These are phyloP conservation scores for Pichia scutulata DNA, from an alignment of 805 yeast genomes.

Conservation along the genomic window DNA sequence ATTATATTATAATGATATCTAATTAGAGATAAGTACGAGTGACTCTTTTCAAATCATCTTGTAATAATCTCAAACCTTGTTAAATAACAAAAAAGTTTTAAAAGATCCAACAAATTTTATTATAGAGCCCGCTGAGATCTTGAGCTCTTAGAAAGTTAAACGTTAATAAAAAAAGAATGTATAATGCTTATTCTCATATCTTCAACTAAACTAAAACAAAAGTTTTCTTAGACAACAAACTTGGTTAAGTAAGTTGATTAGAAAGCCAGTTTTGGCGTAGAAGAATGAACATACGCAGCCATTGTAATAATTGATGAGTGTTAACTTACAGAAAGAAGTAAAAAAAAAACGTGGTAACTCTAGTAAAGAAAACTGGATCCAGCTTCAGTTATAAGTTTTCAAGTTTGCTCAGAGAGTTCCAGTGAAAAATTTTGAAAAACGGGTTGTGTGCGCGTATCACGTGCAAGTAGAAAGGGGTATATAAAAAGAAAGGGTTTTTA, in stretches of 20 bases:
- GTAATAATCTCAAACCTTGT: conserved; percentile 30
- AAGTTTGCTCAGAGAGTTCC: neutral
- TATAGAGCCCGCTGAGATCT: conserved; percentile 10
- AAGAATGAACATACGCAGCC: conserved; percentile 20
- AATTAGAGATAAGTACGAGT: conserved; percentile 30
- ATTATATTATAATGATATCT: conserved; percentile 22
- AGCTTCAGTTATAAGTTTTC: neutral
- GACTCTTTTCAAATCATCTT: conserved; percentile 13
- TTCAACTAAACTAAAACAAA: neutral
- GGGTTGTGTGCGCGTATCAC: neutral
- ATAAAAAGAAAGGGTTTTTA: neutral
- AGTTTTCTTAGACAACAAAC: neutral
- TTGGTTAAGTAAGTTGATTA: neutral
- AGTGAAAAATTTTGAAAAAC: neutral
- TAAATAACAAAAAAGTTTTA: neutral
- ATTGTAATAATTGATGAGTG: conserved; percentile 10
- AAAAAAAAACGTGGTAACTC: too few species aligned
- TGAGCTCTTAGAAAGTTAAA: conserved; percentile 6
- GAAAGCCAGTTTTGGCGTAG: neutral
- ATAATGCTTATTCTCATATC: neutral
- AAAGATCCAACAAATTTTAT: conserved; percentile 5
- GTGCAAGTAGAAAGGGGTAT: neutral
- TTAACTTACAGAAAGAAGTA: neutral
- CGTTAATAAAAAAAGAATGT: neutral
- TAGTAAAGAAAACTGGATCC: neutral